Percentiles rank a stretch among this genome's conserved stretches.
Conservation (phyloP, 495 filamentous ascomycete species). For the Penicillium angulare region DNA sequence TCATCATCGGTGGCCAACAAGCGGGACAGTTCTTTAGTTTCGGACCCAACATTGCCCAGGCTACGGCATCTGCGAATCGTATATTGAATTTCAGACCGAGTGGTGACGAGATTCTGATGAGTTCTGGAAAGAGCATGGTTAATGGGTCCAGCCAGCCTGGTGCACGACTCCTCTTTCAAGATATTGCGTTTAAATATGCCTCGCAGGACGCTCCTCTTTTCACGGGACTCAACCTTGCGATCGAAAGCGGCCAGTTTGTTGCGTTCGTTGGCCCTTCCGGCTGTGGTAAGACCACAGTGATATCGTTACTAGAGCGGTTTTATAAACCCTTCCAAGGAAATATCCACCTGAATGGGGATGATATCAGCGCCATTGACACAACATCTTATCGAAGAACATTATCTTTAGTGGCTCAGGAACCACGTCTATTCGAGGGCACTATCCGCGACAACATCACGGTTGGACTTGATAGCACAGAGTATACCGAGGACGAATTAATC, state of each 20-base stretch:
- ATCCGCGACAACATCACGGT: conserved; percentile 51
- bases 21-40: conserved; percentile 54
- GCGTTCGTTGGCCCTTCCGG: conserved; percentile 72
- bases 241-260: conserved; percentile 63
- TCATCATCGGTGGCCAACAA: conserved; percentile 56
- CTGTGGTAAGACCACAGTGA: conserved; percentile 69
- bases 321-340: conserved; percentile 50
- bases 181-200: conserved; percentile 54
- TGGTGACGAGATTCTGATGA: conserved; percentile 29
- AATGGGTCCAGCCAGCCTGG: not conserved
- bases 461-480: conserved; percentile 38
- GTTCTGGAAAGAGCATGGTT: not conserved
- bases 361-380: conserved; percentile 36
- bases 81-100: conserved; percentile 38
- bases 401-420: conserved; percentile 52
- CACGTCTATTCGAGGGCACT: conserved; percentile 49
- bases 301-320: conserved; percentile 63
- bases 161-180: not conserved
- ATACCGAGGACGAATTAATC: conserved; percentile 46
- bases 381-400: conserved; percentile 42
- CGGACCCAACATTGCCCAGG: conserved; percentile 53
- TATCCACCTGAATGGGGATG: conserved; percentile 34
- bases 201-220: conserved; percentile 54
- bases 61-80: conserved; percentile 52
- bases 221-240: conserved; percentile 34